Evolutionary conservation across 1,139 yeast species (phyloP).

Genomic region (Hansenula anomala): DNA sequence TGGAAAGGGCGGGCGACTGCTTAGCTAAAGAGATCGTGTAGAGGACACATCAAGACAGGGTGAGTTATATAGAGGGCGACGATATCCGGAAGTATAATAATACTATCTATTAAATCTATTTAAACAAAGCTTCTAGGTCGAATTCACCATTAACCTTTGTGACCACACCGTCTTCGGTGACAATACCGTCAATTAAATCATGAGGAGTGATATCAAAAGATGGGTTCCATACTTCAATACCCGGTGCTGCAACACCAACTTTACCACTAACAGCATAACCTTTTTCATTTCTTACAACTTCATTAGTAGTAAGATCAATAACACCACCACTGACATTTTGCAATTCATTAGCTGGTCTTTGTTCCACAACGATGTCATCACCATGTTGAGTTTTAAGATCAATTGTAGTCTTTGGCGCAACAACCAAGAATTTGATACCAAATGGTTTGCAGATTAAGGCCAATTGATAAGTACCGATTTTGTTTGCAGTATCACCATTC

Average conservation of each 20-base stretch:
- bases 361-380: conserved; percentile 75
- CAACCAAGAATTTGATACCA: conserved; percentile 76
- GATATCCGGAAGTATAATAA: no score
- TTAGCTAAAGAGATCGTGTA: neutral
- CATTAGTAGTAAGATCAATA: conserved; percentile 29
- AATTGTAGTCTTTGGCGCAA: conserved; percentile 91
- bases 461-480: conserved; percentile 93
- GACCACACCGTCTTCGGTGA: conserved; percentile 68
- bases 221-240: conserved; percentile 90
- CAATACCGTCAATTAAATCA: conserved; percentile 75
- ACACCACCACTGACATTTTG: conserved; percentile 71
- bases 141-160: conserved; percentile 46
- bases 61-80: no score
- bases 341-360: conserved; percentile 77
- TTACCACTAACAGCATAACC: conserved; percentile 42
- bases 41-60: neutral
- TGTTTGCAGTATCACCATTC: conserved; percentile 95
- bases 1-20: neutral
- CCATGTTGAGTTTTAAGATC: conserved; percentile 68
- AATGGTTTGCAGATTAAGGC: conserved; percentile 58
- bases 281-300: conserved; percentile 26
- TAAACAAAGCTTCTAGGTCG: conserved; percentile 26
- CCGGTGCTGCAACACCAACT: conserved; percentile 84
- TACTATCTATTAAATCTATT: neutral
- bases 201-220: conserved; percentile 93